Conservation (phyloP, 2,329 filamentous ascomycete genomes). For the Fusarium sp. region DNA sequence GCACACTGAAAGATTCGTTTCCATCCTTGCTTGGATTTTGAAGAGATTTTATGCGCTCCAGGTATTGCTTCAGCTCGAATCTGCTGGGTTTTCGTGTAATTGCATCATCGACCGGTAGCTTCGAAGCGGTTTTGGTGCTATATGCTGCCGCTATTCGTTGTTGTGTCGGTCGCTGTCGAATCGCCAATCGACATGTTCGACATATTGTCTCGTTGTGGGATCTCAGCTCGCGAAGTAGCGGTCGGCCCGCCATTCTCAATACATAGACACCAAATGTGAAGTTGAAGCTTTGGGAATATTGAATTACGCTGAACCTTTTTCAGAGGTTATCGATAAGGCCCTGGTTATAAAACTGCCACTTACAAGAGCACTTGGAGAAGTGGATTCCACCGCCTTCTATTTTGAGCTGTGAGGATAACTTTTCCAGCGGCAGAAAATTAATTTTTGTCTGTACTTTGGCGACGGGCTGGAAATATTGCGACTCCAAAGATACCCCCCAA, state of each 20-base stretch:
- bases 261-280: slow-evolving; percentile 10
- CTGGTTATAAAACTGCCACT: slow-evolving; percentile 25
- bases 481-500: slow-evolving; percentile 43
- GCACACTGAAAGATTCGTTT: slow-evolving; percentile 52
- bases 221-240: slow-evolving; percentile 53
- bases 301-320: slow-evolving; percentile 45
- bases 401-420: slow-evolving; percentile 18
- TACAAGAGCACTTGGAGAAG: slow-evolving; percentile 6
- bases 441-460: slow-evolving; percentile 49
- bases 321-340: slow-evolving; percentile 53
- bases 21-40: slow-evolving; percentile 34
- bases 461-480: slow-evolving; percentile 38
- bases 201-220: slow-evolving; percentile 55
- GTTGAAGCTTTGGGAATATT: slow-evolving; percentile 18
- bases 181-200: slow-evolving; percentile 53
- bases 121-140: slow-evolving; percentile 47
- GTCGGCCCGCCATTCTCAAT: slow-evolving; percentile 54
- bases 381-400: slow-evolving; percentile 51
- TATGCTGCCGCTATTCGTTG: slow-evolving; percentile 51
- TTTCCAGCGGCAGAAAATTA: slow-evolving; percentile 55
- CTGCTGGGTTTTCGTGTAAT: slow-evolving; percentile 46
- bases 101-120: slow-evolving; percentile 28
- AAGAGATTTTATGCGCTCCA: slow-evolving; percentile 49
- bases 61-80: slow-evolving; percentile 48
- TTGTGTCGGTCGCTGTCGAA: slow-evolving; percentile 47